Percentiles rank a stretch among this genome's conserved stretches.
Evolutionary conservation across 2,329 filamentous ascomycete genomes (phyloP).

Genomic region (Orbilia javanica): DNA sequence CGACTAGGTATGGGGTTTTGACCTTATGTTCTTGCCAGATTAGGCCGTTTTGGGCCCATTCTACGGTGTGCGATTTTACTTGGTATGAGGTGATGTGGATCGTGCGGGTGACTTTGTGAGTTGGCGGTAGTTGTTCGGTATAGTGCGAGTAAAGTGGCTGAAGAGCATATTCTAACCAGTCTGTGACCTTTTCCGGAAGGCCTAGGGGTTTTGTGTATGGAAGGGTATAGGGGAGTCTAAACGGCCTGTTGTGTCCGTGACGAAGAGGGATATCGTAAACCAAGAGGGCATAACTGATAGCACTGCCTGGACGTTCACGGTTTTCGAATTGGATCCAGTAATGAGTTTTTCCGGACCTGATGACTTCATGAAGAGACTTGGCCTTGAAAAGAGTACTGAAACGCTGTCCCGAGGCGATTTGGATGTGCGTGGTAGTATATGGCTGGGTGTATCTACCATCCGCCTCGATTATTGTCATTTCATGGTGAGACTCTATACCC

Average conservation of each 20-base stretch:
- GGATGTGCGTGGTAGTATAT: slow-evolving; percentile 68
- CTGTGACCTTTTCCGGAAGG: slow-evolving; percentile 64
- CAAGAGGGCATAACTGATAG: slow-evolving; percentile 69
- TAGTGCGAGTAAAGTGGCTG: slow-evolving; percentile 63
- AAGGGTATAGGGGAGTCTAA: slow-evolving; percentile 60
- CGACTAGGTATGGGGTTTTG: slow-evolving; percentile 68
- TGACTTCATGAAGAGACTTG: slow-evolving; percentile 64
- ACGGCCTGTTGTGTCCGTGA: neutral
- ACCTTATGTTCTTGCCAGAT: slow-evolving; percentile 67
- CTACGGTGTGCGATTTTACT: slow-evolving; percentile 64
- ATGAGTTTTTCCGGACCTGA: slow-evolving; percentile 64
- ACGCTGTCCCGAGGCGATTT: slow-evolving; percentile 73
- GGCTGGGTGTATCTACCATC: slow-evolving; percentile 72
- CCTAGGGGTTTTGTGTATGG: slow-evolving; percentile 63
- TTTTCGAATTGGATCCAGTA: slow-evolving; percentile 69
- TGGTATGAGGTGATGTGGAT: slow-evolving; percentile 68
- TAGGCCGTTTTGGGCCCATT: slow-evolving; percentile 66
- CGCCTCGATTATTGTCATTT: slow-evolving; percentile 73
- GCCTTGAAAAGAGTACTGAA: slow-evolving; percentile 72
- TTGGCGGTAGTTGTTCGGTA: slow-evolving; percentile 64
- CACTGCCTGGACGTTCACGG: slow-evolving; percentile 68
- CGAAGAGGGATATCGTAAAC: slow-evolving; percentile 64
- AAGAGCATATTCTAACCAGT: slow-evolving; percentile 69
- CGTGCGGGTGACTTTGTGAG: slow-evolving; percentile 69
- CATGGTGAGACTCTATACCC: slow-evolving; percentile 71